phyloP scores from a whole-genome alignment of 805 yeast genomes.

The Tetrapisispora iriomotensis region DNA sequence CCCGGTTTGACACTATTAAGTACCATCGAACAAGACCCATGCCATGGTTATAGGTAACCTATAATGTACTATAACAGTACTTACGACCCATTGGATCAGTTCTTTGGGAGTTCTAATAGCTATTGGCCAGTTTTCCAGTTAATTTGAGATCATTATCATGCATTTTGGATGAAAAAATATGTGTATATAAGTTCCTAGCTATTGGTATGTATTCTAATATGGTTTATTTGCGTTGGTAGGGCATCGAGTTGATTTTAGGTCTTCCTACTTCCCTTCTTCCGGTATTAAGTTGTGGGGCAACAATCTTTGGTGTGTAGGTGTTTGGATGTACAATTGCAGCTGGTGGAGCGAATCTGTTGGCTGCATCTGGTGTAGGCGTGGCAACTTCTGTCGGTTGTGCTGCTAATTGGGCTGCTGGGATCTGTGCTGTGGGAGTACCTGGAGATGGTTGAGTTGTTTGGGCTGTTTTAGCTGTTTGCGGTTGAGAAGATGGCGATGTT shows the following conservation, averaged over 20 bases:
- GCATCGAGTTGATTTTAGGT: conserved; percentile 22
- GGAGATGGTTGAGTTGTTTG: background rate
- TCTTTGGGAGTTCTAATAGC: too few species aligned
- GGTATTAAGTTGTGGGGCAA: background rate
- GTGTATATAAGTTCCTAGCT: too few species aligned
- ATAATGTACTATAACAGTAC: too few species aligned
- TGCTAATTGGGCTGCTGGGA: background rate
- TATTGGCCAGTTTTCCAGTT: too few species aligned
- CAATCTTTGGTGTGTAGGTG: conserved; percentile 3
- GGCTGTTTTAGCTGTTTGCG: background rate
- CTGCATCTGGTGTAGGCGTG: background rate
- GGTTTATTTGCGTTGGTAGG: conserved; percentile 2
- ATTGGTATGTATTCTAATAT: too few species aligned
- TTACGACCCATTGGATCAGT: too few species aligned
- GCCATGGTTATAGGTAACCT: too few species aligned
- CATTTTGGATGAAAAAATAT: too few species aligned
- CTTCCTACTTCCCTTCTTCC: conserved; percentile 23
- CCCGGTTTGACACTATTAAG: too few species aligned
- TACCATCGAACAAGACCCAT: too few species aligned
- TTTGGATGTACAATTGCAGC: conserved; percentile 21
- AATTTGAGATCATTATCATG: too few species aligned
- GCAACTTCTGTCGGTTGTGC: background rate
- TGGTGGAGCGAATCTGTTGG: conserved; percentile 20
- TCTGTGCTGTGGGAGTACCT: background rate
- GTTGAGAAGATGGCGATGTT: background rate